Base-by-base conservation (phyloP, 306 rosid genomes). In the Vigna unguiculata region DNA sequence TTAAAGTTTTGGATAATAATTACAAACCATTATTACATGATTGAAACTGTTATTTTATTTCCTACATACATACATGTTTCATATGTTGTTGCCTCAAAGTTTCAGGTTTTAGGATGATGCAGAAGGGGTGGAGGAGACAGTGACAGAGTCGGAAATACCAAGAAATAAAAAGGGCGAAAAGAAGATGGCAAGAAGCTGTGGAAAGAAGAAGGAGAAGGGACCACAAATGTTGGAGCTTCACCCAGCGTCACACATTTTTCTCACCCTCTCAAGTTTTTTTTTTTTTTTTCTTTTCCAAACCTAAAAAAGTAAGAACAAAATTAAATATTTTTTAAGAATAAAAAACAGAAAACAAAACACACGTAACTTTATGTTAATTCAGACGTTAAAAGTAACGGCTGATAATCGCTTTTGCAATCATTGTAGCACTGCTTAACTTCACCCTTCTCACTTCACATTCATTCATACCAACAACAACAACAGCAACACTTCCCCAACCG, bases 301-400 rank as follows among this genome's bases (percentile, higher is more conserved):
- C 40, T 48, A 30, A 16, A 10, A 74, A 62, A 14, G 4, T 28
- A 32, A 49, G 9, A 55, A 43, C 1, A 28, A 54, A 43, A 9
- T 9, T 40, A 0, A 40, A 40, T 40, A 40, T 40, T 40, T 36
- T 36, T 52, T 47, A 47, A 16, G 7, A 15, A 47, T 47, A 47
- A 49, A 16, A 52, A 17, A n/a, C 0, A 38, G 2, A 19, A 58
- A 30, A 60, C n/a, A n/a, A n/a, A n/a, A n/a, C n/a, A n/a, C 7
- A 36, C 24, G 10, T 53, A 63, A 74, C 57, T 73, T 80, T 48
- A 80, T 48, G 80, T 74, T 80, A 75, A 68, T 67, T 58, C 61
- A 59, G 80, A 68, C 84, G 81, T 75, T 57, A 69, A 81, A 81
- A 54, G 48, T 81, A 69, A 81, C 81, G 74, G 62, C 40, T 41